Base-by-base conservation (phyloP, 2,329 filamentous ascomycete species). In the Raffaelea ambrosiae region DNA sequence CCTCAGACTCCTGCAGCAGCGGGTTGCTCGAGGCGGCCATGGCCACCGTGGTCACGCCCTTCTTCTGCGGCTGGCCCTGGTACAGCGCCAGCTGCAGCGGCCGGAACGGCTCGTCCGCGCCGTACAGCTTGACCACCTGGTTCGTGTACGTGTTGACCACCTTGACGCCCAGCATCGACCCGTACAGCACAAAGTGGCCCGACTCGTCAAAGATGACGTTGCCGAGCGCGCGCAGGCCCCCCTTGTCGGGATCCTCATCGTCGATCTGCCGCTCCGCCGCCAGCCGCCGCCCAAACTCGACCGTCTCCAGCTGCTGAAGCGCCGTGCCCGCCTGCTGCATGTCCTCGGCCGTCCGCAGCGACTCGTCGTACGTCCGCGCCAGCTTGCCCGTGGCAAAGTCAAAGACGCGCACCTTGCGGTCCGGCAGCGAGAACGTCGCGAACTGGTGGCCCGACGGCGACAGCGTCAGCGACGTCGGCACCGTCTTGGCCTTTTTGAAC, bases 21-120 rank as follows among this genome's bases (percentile, higher is more conserved):
- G 94, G 93, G 62, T 98, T 98, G 57, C 80, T 85, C 31, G 88
- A 95, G 1, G 94, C 93, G 1, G 93, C 94, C 93, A 98, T 98
- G 55, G 90, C 90, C 21, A 97, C 85, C 0, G 94, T 98, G 3
- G 93, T 86, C 16, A 97, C 71, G 13, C 86, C 86, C 65, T 97
- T 97, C 67, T 91, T 94, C 63, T 95, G 87, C 1, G 93, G 93
- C 55, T 91, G 86, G 41, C 93, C 94, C 70, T 98, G 94, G 63
- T 98, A 98, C 5, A 98, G 68, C 18, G 85, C 79, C 13, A 98
- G 69, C 61, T 90, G 86, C 48, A 97, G 72, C 1, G 88, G 80
- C 22, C 93, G 82, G 58, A 96, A 83, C 39, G 86, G 83, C 60
- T 98, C 93, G 44, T 97, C 91, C 58, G 84, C 86, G 40, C 86